Evolutionary conservation across 768 basidiomycete genomes (phyloP).

Genomic region (Kondoa malvinella): DNA sequence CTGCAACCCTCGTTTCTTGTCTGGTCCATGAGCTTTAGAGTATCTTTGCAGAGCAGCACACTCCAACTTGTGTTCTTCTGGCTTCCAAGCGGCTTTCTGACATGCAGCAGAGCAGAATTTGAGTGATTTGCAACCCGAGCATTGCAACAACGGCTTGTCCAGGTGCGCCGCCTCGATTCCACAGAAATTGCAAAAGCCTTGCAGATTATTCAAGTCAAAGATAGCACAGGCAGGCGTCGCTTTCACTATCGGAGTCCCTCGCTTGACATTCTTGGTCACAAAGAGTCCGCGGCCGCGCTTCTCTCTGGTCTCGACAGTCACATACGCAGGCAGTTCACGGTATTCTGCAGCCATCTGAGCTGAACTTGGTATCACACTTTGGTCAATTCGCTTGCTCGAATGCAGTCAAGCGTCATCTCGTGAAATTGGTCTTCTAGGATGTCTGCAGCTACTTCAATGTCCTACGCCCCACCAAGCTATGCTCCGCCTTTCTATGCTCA

Average conservation of each 20-base stretch:
- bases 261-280: conserved; percentile 8
- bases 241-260: conserved; percentile 10
- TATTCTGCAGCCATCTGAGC: no score
- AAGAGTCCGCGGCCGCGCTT: conserved; percentile 10
- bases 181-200: conserved; percentile 10
- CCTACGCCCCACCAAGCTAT: no score
- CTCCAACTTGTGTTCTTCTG: conserved; percentile 55
- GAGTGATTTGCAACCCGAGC: conserved; percentile 47
- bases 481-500: no score
- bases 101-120: conserved; percentile 37
- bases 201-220: conserved; percentile 13
- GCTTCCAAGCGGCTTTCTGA: conserved; percentile 49
- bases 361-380: no score
- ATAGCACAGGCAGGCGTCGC: conserved; percentile 9
- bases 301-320: not conserved
- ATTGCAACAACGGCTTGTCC: conserved; percentile 33
- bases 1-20: not conserved
- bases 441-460: no score
- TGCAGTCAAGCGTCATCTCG: no score
- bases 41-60: conserved; percentile 43
- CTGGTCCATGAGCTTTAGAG: not conserved
- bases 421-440: no score
- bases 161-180: not conserved
- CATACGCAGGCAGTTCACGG: not conserved
- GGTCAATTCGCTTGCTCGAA: no score